Evolutionary conservation across 768 basidiomycete genomes (phyloP).

Genomic region (Lentinula edodes): DNA sequence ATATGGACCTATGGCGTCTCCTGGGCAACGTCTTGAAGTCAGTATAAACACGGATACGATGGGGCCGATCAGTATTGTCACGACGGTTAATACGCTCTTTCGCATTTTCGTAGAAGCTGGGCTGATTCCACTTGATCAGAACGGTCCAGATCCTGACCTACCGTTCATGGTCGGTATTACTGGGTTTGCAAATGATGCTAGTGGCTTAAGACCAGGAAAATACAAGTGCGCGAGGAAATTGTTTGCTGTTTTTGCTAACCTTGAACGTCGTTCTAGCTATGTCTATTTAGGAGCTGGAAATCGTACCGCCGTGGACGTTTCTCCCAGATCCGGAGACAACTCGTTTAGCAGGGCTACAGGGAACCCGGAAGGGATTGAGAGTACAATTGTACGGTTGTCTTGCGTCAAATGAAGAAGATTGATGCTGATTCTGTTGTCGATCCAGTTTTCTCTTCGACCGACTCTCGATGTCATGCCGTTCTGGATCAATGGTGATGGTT

Average conservation of each 20-base stretch:
- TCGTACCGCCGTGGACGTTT: background rate
- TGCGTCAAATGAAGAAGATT: background rate
- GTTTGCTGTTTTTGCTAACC: background rate
- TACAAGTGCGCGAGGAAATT: background rate
- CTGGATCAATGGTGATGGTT: background rate
- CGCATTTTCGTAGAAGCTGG: background rate
- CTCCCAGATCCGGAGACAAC: background rate
- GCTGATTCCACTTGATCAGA: background rate
- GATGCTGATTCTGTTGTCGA: background rate
- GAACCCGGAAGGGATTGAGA: background rate
- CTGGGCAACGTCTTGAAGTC: background rate
- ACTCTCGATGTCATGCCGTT: background rate
- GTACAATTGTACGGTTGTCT: background rate
- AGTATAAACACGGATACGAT: background rate
- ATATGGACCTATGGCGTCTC: background rate
- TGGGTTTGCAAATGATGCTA: background rate
- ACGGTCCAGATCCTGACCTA: background rate
- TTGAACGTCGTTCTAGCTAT: background rate
- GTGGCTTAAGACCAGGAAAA: background rate
- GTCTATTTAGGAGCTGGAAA: background rate
- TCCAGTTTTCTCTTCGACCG: background rate
- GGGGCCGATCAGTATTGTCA: background rate
- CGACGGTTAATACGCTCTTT: background rate
- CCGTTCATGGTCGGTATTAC: background rate
- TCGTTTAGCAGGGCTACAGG: slow-evolving; percentile 1